Percentiles rank a stretch among this genome's conserved stretches.
phyloP scores from a whole-genome alignment of 257 asterid species.

The Penstemon barbatus region DNA sequence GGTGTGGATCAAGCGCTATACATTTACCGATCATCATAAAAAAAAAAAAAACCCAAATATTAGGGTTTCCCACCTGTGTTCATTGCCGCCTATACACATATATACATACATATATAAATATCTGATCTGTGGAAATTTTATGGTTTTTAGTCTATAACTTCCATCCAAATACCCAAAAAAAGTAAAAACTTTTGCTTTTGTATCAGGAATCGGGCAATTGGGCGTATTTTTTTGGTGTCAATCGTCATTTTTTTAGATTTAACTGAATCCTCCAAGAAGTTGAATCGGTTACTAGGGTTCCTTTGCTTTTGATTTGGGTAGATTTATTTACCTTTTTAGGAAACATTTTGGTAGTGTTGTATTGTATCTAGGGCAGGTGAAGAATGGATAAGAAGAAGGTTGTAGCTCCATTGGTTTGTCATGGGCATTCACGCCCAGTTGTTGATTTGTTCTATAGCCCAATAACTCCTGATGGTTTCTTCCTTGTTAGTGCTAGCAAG shows the following conservation, averaged over 20 bases:
- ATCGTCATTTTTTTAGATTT: constrained; percentile 36
- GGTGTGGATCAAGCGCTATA: constrained; percentile 59
- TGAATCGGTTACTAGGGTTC: constrained; percentile 42
- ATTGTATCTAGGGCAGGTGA: constrained; percentile 7
- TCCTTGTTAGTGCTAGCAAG: constrained; percentile 99
- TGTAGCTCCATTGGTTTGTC: constrained; percentile 90
- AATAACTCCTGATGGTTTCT: constrained; percentile 89
- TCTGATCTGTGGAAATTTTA: constrained; percentile 31
- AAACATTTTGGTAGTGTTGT: constrained; percentile 9
- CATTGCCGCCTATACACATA: constrained; percentile 53
- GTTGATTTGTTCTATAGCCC: constrained; percentile 99
- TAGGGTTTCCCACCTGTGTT: constrained; percentile 76
- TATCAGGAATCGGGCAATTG: constrained; percentile 31
- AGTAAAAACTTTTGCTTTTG: constrained; percentile 15
- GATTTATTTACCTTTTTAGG: constrained; percentile 21
- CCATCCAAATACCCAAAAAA: constrained; percentile 3
- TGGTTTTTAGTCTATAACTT: constrained; percentile 20
- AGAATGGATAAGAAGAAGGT: constrained; percentile 93
- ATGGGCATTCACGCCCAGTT: constrained; percentile 98
- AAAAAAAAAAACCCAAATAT: constrained; percentile 19
- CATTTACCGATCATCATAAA: constrained; percentile 30
- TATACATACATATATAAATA: constrained; percentile 24
- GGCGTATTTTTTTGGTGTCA: constrained; percentile 40
- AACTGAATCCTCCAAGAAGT: constrained; percentile 34
- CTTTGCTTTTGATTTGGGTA: constrained; percentile 26